Evolutionary conservation across 2,329 filamentous ascomycete genomes (phyloP).

Genomic region (Talaromyces amestolkiae): DNA sequence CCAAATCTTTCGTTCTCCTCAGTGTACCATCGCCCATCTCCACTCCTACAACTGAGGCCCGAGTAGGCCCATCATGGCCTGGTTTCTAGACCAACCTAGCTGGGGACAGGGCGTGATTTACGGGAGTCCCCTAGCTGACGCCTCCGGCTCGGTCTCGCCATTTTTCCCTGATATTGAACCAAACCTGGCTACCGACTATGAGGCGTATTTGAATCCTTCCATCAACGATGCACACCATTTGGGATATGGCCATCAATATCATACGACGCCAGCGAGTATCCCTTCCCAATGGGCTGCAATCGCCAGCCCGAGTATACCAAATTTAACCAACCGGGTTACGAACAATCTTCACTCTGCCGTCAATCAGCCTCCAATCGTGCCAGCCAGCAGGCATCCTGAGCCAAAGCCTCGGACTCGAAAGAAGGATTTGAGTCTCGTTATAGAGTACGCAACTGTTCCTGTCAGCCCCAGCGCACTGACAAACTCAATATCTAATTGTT

Average conservation of each 20-base stretch:
- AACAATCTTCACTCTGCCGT: neutral
- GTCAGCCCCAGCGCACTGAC: neutral
- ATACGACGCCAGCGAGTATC: neutral
- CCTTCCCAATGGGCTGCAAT: neutral
- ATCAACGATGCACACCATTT: neutral
- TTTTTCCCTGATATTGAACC: neutral
- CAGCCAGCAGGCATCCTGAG: neutral
- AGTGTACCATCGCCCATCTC: neutral
- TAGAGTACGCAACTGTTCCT: neutral
- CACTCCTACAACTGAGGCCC: neutral
- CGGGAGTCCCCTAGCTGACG: neutral
- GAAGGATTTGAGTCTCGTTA: neutral
- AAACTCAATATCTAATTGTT: neutral
- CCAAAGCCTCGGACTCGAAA: neutral
- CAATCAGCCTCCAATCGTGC: neutral
- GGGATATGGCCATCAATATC: neutral
- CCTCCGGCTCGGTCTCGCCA: neutral
- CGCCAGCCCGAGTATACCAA: neutral
- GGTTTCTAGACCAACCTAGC: neutral
- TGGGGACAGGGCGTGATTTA: neutral
- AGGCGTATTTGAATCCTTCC: neutral
- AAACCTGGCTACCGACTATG: neutral
- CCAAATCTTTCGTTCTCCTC: neutral
- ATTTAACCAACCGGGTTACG: neutral
- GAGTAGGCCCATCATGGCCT: neutral